These are phyloP conservation scores for Fusarium ramigenum DNA, from an alignment of 2,329 filamentous ascomycete species.

Conservation along the genomic window DNA sequence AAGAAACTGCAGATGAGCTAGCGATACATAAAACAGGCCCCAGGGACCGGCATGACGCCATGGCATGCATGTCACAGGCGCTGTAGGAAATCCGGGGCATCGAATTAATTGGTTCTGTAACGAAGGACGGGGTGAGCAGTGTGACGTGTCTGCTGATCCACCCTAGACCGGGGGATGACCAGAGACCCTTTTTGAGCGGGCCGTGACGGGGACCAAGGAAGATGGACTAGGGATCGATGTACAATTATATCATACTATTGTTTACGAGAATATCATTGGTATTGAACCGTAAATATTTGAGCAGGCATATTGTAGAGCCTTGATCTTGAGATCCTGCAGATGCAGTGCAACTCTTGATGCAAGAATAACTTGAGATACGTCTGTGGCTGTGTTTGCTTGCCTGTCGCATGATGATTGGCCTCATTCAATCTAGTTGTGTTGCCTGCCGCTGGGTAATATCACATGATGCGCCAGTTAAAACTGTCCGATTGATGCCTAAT, in stretches of 20 bases:
- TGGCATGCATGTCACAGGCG: conserved; percentile 25
- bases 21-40: conserved; percentile 1
- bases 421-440: neutral
- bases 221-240: neutral
- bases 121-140: conserved; percentile 2
- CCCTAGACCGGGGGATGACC: conserved; percentile 6
- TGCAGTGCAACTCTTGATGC: neutral
- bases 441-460: conserved; percentile 11
- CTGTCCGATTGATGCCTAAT: conserved; percentile 20
- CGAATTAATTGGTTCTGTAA: conserved; percentile 25
- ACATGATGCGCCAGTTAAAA: conserved; percentile 22
- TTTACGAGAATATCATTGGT: neutral
- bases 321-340: conserved; percentile 1
- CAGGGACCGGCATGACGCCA: conserved; percentile 36
- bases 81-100: conserved; percentile 23
- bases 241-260: conserved; percentile 15
- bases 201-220: conserved; percentile 19
- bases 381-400: conserved; percentile 1
- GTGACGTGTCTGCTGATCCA: conserved; percentile 45
- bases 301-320: neutral
- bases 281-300: fast-evolving
- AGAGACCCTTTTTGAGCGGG: conserved; percentile 7
- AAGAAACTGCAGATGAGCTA: neutral
- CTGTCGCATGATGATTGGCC: conserved; percentile 13
- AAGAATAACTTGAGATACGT: neutral